A percentile compares a stretch with the other conserved stretches of the same genome.
Conservation (phyloP, 352 stramenopile genomes). For the Pythium insidiosum region DNA sequence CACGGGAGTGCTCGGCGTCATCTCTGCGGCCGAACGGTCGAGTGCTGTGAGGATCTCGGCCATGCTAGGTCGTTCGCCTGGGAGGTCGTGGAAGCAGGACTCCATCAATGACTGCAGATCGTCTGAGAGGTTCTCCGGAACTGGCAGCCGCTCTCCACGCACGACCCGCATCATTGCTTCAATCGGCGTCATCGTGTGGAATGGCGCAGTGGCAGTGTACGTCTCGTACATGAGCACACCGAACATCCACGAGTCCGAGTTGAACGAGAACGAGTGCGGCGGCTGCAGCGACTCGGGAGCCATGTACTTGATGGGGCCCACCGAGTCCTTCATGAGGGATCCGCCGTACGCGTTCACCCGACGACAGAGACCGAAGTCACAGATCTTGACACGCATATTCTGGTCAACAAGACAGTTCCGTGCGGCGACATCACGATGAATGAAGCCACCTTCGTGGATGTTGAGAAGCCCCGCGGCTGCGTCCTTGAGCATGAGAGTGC, state of each 20-base stretch:
- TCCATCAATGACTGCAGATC: slow-evolving; percentile 52
- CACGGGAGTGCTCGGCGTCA: not conserved
- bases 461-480: slow-evolving; percentile 68
- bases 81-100: slow-evolving; percentile 59
- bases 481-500: slow-evolving; percentile 63
- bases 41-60: slow-evolving; percentile 38
- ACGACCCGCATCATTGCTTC: slow-evolving; percentile 61
- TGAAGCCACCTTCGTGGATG: slow-evolving; percentile 80
- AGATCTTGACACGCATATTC: slow-evolving; percentile 54
- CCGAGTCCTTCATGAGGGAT: slow-evolving; percentile 51
- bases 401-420: slow-evolving; percentile 74
- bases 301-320: slow-evolving; percentile 81
- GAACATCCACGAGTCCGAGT: slow-evolving; percentile 81
- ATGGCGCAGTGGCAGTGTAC: slow-evolving; percentile 44
- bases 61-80: slow-evolving; percentile 57
- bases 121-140: slow-evolving; percentile 33
- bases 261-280: slow-evolving; percentile 64
- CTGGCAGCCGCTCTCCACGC: slow-evolving; percentile 42
- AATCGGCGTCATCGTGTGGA: slow-evolving; percentile 39
- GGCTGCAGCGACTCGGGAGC: slow-evolving; percentile 70
- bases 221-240: slow-evolving; percentile 82
- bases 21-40: not conserved
- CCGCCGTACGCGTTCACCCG: slow-evolving; percentile 45
- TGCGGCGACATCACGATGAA: slow-evolving; percentile 72
- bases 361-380: slow-evolving; percentile 72